phyloP scores from a whole-genome alignment of 1,139 yeast genomes.

The Geotrichum candidum region DNA sequence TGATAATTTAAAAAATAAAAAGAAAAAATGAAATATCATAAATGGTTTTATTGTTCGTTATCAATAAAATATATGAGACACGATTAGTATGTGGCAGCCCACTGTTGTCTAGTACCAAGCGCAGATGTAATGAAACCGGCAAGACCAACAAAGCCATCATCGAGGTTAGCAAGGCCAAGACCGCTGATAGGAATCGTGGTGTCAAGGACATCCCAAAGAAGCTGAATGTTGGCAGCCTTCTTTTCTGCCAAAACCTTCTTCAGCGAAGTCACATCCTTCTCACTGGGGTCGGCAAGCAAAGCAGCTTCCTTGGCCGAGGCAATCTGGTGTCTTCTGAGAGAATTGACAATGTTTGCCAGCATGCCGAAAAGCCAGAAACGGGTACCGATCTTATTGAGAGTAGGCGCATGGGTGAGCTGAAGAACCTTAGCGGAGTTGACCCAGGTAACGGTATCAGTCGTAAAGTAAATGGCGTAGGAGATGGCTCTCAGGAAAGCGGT shows the following conservation, averaged over 20 bases:
- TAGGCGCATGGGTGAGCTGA: constrained; percentile 33
- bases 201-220: constrained; percentile 77
- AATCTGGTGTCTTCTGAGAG: constrained; percentile 44
- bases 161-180: constrained; percentile 50
- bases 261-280: constrained; percentile 38
- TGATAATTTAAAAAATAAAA: background rate
- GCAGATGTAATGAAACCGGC: constrained; percentile 81
- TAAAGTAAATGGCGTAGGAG: constrained; percentile 67
- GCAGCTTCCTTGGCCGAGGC: constrained; percentile 37
- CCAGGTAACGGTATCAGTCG: constrained; percentile 70
- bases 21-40: background rate
- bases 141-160: constrained; percentile 78
- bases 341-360: constrained; percentile 54
- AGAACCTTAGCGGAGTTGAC: constrained; percentile 42
- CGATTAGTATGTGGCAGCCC: constrained; percentile 37
- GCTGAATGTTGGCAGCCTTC: constrained; percentile 50
- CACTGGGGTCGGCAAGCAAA: constrained; percentile 31
- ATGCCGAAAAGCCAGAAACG: constrained; percentile 78
- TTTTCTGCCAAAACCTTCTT: constrained; percentile 37
- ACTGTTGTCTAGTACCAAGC: constrained; percentile 70
- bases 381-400: constrained; percentile 34
- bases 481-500: constrained; percentile 62
- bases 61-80: background rate
- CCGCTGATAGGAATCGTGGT: constrained; percentile 68
- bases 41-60: background rate